Evolutionary conservation across 306 rosid genomes (phyloP), one percentile per base, ranked within the genome.

Genomic region (Inga leiocalycina): DNA sequence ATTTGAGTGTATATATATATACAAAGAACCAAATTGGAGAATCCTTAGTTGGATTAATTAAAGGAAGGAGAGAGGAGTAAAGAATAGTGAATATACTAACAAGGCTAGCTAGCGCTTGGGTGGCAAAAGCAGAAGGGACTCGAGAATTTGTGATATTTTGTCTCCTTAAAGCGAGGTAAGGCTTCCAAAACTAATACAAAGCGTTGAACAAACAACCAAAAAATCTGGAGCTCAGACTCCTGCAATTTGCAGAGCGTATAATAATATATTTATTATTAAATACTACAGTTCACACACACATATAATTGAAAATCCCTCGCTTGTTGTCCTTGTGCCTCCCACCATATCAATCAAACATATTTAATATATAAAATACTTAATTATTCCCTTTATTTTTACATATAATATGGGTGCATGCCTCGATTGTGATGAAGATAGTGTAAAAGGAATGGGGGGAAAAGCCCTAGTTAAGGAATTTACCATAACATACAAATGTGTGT

Each of bases 101-200:
- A 46, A 46, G 16, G 52, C 7, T 39, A 39, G 43, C 0, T 39
- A 39, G 43, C 0, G 49, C 80, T 73, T 82, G 9, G 81, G 56
- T 81, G 88, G 81, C 83, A 62, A 46, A 43, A 75, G 72, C 72
- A 83, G 32, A 41, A 16, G 71, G 6, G 61, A 74, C 73, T 86
- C 46, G 62, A 78, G 48, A 70, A 56, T 80, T 84, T 87, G 87
- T 87, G 89, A 85, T 76, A 69, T 88, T 27, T 27, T 88, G 90
- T 86, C 90, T 83, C 91, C 89, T 81, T 78, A 81, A 85, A 86
- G 87, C 85, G 80, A 81, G 91, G 71, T 83, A 82, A 62, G 81
- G 73, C 83, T 82, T 81, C 84, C 44, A 78, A 74, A 83, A 67
- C 75, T 78, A 74, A 78, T 20, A 74, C 46, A 74, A 77, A 80